Evolutionary conservation across 2,329 filamentous ascomycete species (phyloP), one percentile per base, ranked within the genome.

Genomic region (Penicillium sp.): DNA sequence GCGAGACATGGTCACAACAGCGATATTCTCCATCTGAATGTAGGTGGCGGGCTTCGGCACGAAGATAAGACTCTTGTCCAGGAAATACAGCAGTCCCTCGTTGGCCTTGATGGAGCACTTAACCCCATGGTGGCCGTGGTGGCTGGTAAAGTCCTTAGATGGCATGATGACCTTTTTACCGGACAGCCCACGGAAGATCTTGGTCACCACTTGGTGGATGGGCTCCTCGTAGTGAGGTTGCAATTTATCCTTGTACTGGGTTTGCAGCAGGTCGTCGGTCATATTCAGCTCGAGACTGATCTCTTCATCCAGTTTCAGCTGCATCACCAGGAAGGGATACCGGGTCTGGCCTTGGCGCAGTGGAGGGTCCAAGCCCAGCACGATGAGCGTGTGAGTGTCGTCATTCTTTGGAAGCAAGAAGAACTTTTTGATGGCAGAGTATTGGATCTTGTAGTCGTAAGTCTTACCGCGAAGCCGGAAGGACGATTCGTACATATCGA

Each of bases 101-200:
- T 93, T 95, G 37, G 93, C 93, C 70, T 98, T 98, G 78, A 98
- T 95, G n/a, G 89, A 94, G 67, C 92, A 98, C 70, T 98, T 98
- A 67, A 98, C 93, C 41, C 92, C 92, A 52, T 82, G 86, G 65
- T 95, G 89, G 56, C 84, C 80, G 62, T 95, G 88, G 68, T 96
- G 92, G 51, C 85, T 93, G 60, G 82, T 76, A 68, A 98, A 98
- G 65, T 95, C 89, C 66, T 90, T 90, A 32, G 89, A 92, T 2
- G 92, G 92, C 45, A 85, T 85, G 17, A 89, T 88, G 44, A 98
- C 83, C 69, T 93, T 94, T 77, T 95, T 96, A 56, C 88, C 88
- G 13, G 88, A 88, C 31, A 98, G 72, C 10, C 92, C 92, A 51
- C 86, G 81, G 77, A 98, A 98, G 50, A 98, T 88, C 64, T 93